These are phyloP conservation scores for Aschersonia sp. DNA, from an alignment of 2,329 filamentous ascomycete genomes.

Conservation along the genomic window DNA sequence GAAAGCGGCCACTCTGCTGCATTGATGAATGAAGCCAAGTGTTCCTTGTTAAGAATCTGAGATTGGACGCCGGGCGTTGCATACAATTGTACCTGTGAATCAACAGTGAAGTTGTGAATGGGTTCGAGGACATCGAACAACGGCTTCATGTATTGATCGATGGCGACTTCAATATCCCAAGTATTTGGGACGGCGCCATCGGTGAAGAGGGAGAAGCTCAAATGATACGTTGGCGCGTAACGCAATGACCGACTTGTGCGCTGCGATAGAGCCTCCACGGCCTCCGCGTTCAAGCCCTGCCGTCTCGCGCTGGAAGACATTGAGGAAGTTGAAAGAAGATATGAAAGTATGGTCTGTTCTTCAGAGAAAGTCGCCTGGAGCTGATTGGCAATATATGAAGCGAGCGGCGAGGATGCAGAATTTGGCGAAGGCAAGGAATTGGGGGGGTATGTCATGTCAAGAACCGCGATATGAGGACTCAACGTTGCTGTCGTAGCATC, in stretches of 20 bases:
- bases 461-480: slow-evolving; percentile 51
- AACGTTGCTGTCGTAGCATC: slow-evolving; percentile 47
- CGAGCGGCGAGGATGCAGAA: slow-evolving; percentile 57
- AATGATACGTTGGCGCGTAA: slow-evolving; percentile 84
- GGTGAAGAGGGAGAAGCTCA: slow-evolving; percentile 92
- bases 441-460: slow-evolving; percentile 65
- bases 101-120: slow-evolving; percentile 90
- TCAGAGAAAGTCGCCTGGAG: slow-evolving; percentile 69
- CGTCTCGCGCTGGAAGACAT: slow-evolving; percentile 32
- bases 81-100: slow-evolving; percentile 92
- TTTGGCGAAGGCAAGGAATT: slow-evolving; percentile 52
- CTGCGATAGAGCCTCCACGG: slow-evolving; percentile 42
- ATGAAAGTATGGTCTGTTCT: slow-evolving; percentile 74
- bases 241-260: slow-evolving; percentile 77
- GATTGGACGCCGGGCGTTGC: slow-evolving; percentile 53
- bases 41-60: slow-evolving; percentile 62
- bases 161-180: slow-evolving; percentile 79
- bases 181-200: slow-evolving; percentile 62
- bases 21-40: slow-evolving; percentile 90
- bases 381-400: slow-evolving; percentile 63
- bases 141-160: slow-evolving; percentile 68
- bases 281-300: slow-evolving; percentile 32
- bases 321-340: slow-evolving; percentile 49
- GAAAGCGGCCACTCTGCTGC: slow-evolving; percentile 95
- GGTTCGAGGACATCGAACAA: slow-evolving; percentile 63